Conservation (phyloP, 164 flowering plant genomes). For the Taxillus chinensis region DNA sequence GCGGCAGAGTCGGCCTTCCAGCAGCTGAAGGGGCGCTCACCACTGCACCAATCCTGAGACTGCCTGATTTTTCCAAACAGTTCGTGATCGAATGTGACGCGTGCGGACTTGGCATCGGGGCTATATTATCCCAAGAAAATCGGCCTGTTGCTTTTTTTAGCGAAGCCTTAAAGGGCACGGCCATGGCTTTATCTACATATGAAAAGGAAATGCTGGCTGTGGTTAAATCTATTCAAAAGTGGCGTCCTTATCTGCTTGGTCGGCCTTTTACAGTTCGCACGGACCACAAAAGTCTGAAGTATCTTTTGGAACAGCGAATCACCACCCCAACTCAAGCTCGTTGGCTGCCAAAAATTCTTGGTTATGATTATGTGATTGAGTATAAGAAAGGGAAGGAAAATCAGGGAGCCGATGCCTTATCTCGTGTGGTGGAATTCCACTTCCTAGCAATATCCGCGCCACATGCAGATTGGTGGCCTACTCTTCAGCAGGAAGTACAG, state of each 20-base stretch:
- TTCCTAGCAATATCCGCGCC: background rate
- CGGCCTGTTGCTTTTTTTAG: background rate
- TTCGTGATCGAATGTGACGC: background rate
- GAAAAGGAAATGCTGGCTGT: background rate
- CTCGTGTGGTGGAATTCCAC: background rate
- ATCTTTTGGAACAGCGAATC: no score
- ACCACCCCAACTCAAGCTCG: no score
- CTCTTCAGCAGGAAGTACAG: background rate
- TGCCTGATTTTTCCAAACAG: background rate
- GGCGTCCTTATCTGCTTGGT: no score
- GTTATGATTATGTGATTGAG: no score
- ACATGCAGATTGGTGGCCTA: background rate
- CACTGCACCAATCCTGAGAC: background rate
- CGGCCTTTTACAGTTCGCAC: no score
- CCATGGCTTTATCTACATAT: background rate
- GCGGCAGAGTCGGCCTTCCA: background rate
- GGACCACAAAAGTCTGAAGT: no score
- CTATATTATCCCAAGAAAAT: background rate
- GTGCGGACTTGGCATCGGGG: background rate
- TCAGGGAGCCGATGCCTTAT: no score
- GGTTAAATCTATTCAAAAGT: background rate
- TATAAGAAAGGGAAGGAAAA: no score
- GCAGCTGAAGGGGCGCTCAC: background rate
- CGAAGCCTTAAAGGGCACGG: background rate
- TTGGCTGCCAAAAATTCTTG: no score